A percentile compares a stretch with the other conserved stretches of the same genome.
Evolutionary conservation across 2,329 filamentous ascomycete species (phyloP).

Genomic region (Nigrospora sphaerica): DNA sequence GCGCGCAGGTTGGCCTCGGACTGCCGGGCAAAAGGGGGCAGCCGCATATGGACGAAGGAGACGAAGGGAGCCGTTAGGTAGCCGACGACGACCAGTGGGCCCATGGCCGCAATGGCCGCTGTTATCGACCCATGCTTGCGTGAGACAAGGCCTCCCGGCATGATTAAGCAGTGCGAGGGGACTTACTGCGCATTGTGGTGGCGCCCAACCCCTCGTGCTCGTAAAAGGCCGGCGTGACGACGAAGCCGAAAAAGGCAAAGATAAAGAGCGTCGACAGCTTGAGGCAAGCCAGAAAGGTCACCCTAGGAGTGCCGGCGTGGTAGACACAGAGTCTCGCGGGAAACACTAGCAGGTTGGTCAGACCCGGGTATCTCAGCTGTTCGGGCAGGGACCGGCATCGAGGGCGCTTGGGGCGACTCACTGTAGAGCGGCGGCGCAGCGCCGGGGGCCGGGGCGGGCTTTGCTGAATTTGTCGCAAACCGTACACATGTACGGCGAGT

Average conservation of each 20-base stretch:
- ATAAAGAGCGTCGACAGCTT: constrained; percentile 67
- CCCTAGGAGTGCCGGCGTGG: constrained; percentile 62
- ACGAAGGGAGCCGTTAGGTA: constrained; percentile 66
- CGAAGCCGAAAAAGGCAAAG: constrained; percentile 56
- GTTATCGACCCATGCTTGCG: constrained; percentile 2
- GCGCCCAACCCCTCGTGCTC: constrained; percentile 23
- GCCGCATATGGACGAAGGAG: constrained; percentile 60
- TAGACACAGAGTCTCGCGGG: constrained; percentile 63
- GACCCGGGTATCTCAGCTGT: no score
- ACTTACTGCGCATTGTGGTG: constrained; percentile 16
- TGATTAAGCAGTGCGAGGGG: background rate
- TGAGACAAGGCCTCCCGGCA: background rate
- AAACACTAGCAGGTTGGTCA: constrained; percentile 28
- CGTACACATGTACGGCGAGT: constrained; percentile 3
- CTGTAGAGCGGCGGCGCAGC: background rate
- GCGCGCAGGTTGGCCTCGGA: constrained; percentile 49
- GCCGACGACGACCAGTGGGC: constrained; percentile 58
- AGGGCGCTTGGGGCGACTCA: no score
- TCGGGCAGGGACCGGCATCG: no score
- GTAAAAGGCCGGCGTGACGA: constrained; percentile 55
- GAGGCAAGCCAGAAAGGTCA: constrained; percentile 60
- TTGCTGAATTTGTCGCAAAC: constrained; percentile 13
- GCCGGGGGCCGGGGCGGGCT: constrained; percentile 1
- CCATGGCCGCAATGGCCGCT: constrained; percentile 53
- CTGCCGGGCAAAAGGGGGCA: constrained; percentile 58